Conservation (phyloP, 2,329 filamentous ascomycete species). For the Ophiostoma tasmaniense region DNA sequence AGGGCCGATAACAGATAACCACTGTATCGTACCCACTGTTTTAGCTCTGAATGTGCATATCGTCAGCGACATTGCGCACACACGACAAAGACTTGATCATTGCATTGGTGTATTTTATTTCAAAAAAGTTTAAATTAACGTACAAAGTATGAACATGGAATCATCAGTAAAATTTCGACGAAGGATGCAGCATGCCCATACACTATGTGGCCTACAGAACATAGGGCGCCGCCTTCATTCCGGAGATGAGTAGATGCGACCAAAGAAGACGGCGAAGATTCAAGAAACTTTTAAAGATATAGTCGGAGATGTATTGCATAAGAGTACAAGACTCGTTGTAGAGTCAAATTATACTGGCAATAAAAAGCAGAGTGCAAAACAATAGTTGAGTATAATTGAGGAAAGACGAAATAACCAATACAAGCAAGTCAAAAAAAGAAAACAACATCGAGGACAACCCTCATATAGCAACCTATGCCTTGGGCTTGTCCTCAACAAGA, state of each 20-base stretch:
- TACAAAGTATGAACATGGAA: too few relatives aligned
- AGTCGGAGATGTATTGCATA: not conserved
- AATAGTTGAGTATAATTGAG: not conserved
- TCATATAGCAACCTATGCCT: slow-evolving; percentile 6
- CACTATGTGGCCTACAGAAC: not conserved
- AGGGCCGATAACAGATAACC: slow-evolving; percentile 5
- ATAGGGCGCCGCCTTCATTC: not conserved
- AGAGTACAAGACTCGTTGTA: not conserved
- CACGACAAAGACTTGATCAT: not conserved
- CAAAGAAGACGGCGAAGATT: not conserved
- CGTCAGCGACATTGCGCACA: not conserved
- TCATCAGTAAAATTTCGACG: too few relatives aligned
- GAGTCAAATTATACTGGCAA: not conserved
- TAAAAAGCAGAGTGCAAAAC: not conserved
- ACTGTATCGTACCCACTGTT: not conserved
- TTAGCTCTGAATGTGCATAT: not conserved
- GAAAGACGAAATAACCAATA: not conserved
- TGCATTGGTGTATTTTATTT: too few relatives aligned
- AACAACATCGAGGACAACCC: not conserved
- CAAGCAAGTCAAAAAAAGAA: not conserved
- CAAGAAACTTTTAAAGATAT: not conserved
- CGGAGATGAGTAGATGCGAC: not conserved
- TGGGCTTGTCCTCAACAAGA: slow-evolving; percentile 23
- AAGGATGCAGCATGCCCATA: too few relatives aligned
- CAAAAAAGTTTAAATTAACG: too few relatives aligned